Base-by-base conservation (phyloP, 2,329 filamentous ascomycete species). In the Aspergillus fumigatus region DNA sequence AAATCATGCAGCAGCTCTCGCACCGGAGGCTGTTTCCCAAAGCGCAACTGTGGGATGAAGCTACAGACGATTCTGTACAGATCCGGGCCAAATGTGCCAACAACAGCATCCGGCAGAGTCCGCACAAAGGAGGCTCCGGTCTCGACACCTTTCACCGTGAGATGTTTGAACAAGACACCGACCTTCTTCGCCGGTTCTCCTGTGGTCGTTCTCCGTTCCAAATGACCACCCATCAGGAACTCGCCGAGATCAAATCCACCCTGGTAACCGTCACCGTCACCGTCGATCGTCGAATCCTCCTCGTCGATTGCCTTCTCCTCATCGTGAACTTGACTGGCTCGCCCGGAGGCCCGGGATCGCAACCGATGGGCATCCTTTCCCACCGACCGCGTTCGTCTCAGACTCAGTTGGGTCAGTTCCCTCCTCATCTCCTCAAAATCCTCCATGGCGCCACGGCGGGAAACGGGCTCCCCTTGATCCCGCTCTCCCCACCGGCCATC, bases 81-180 rank as follows among this genome's bases (percentile, higher is more conserved):
- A 70, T 93, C 90, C 0, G 89, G 89, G 0, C 90, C 90, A 69
- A 94, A 93, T 0, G 89, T 92, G 23, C 88, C 88, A 4, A 91
- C 60, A 40, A 93, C 79, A 2, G 89, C 89, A 61, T 89, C 82
- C 0, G 89, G 89, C 0, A 93, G 74, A 0, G 88, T 91, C 59
- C 84, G 84, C 26, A 89, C 88, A 61, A 89, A 88, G 0, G 84
- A 84, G 0, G 87, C 79, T 0, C 84, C 86, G 11, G 83, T 84
- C 45, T 85, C 85, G 7, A 86, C 76, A 19, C 89, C 89, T 70
- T 88, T 86, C 27, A 93, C 89, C 0, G 85, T 90, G 51, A 93
- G 77, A 63, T 89, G 81, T 72, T 88, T 89, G 78, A 87, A 93
- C 1, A 91, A 77, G 1, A 93, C 87, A 2, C 90, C 89, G 10